A percentile compares a stretch with the other conserved stretches of the same genome.
Evolutionary conservation across 1,139 yeast genomes (phyloP).

Genomic region (Zygoascus meyerae): DNA sequence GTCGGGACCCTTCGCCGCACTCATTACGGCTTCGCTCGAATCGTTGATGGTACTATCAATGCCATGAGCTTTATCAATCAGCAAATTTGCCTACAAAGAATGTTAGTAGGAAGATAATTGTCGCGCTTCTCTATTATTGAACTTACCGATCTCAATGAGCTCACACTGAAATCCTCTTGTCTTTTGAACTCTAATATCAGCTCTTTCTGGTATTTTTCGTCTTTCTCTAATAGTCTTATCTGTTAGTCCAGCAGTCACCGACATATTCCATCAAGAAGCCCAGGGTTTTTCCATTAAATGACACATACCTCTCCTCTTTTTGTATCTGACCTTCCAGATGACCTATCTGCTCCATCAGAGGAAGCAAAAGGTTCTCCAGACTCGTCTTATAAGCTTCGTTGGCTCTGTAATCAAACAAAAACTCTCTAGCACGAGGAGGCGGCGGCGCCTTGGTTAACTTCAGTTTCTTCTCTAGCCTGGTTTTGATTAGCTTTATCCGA

Average conservation of each 20-base stretch:
- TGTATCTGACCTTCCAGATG: conserved; percentile 22
- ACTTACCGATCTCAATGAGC: conserved; percentile 9
- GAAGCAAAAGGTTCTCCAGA: conserved; percentile 20
- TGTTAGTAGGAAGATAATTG: too few species aligned
- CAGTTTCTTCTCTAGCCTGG: too few species aligned
- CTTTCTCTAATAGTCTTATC: conserved; percentile 12
- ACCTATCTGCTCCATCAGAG: conserved; percentile 23
- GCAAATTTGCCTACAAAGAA: neutral
- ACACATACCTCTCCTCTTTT: conserved; percentile 17
- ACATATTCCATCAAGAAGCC: neutral
- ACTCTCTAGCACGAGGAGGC: conserved; percentile 7
- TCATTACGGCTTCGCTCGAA: conserved; percentile 5
- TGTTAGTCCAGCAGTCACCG: neutral
- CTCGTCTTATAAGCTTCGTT: conserved; percentile 6
- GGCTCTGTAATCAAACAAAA: conserved; percentile 9
- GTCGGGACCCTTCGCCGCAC: neutral
- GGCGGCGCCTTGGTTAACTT: conserved; percentile 6
- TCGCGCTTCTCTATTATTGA: too few species aligned
- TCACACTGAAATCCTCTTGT: conserved; percentile 4
- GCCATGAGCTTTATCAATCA: neutral
- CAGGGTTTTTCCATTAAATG: too few species aligned
- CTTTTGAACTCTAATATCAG: conserved; percentile 5
- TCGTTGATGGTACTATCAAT: conserved; percentile 1
- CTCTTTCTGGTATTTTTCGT: conserved; percentile 10
- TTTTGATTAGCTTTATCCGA: too few species aligned